Conservation (phyloP, 2,329 filamentous ascomycete genomes). For the Colletotrichum gigasporum region DNA sequence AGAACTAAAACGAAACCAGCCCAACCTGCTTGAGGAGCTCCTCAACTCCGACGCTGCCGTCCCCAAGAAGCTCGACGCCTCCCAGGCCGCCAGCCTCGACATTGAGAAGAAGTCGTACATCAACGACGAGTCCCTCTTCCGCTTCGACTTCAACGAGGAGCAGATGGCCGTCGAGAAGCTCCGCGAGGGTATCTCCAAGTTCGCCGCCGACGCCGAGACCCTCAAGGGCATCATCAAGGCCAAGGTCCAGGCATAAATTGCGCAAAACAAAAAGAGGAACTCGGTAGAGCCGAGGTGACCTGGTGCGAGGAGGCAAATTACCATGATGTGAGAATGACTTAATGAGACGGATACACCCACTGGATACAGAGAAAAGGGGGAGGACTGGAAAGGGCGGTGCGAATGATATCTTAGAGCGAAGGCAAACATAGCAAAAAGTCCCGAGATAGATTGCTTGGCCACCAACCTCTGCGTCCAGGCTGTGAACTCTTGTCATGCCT, state of each 20-base stretch:
- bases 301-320: conserved; percentile 23
- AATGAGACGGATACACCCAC: conserved; percentile 25
- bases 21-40: conserved; percentile 93
- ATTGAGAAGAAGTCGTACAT: conserved; percentile 93
- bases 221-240: conserved; percentile 91
- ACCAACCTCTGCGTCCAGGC: neutral
- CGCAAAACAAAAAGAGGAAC: neutral
- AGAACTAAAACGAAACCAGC: conserved; percentile 56
- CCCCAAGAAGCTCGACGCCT: conserved; percentile 90
- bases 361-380: neutral
- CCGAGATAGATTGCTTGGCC: conserved; percentile 10
- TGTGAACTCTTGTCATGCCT: neutral
- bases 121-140: conserved; percentile 88
- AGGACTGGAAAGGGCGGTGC: neutral
- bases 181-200: conserved; percentile 99
- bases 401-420: conserved; percentile 14
- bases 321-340: conserved; percentile 32
- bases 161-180: conserved; percentile 99
- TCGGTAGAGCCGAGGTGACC: neutral
- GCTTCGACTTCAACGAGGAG: conserved; percentile 99
- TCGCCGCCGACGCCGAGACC: conserved; percentile 92
- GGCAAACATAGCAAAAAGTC: conserved; percentile 3
- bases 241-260: conserved; percentile 73
- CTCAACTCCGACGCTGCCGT: conserved; percentile 84
- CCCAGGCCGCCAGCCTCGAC: conserved; percentile 71